Conservation (phyloP, 176 grass and related monocot genomes). For the Aegilops umbellulata region DNA sequence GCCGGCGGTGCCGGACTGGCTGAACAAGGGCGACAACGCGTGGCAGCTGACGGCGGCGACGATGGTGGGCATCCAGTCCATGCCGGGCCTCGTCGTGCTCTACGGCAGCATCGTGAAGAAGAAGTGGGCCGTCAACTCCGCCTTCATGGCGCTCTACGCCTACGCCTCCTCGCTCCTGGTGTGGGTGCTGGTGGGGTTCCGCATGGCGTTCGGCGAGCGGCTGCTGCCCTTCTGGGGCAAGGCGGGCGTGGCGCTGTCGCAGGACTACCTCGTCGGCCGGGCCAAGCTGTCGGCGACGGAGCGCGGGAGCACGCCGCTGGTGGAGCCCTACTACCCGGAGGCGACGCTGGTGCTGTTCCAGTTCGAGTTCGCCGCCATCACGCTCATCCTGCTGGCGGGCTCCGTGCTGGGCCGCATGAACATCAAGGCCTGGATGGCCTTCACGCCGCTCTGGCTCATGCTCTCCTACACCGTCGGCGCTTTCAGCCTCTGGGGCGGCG, state of each 20-base stretch:
- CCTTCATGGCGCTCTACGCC: conserved; percentile 82
- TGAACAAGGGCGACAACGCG: conserved; percentile 95
- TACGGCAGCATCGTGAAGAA: conserved; percentile 93
- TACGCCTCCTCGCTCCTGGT: conserved; percentile 74
- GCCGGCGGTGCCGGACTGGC: conserved; percentile 67
- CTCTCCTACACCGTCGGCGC: conserved; percentile 88
- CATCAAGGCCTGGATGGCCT: conserved; percentile 94
- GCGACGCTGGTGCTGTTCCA: conserved; percentile 70
- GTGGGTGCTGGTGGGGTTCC: conserved; percentile 65
- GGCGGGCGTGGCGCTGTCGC: conserved; percentile 51
- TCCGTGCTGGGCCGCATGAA: conserved; percentile 84
- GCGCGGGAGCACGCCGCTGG: conserved; percentile 9
- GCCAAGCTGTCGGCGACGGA: conserved; percentile 45
- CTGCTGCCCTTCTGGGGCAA: conserved; percentile 82
- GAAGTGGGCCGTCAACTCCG: conserved; percentile 84
- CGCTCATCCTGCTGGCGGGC: conserved; percentile 71
- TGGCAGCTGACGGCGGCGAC: conserved; percentile 85
- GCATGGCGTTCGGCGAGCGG: conserved; percentile 73
- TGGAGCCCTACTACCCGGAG: conserved; percentile 50
- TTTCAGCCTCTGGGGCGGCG: conserved; percentile 88
- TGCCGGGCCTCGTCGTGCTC: conserved; percentile 61
- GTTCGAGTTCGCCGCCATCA: conserved; percentile 86
- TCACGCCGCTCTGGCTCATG: conserved; percentile 79
- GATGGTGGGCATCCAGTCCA: conserved; percentile 76
- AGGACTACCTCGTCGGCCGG: conserved; percentile 49